A percentile compares a stretch with the other conserved stretches of the same genome.
These are phyloP conservation scores for Aspergillus flavus DNA, from an alignment of 2,329 filamentous ascomycete species.

Conservation along the genomic window DNA sequence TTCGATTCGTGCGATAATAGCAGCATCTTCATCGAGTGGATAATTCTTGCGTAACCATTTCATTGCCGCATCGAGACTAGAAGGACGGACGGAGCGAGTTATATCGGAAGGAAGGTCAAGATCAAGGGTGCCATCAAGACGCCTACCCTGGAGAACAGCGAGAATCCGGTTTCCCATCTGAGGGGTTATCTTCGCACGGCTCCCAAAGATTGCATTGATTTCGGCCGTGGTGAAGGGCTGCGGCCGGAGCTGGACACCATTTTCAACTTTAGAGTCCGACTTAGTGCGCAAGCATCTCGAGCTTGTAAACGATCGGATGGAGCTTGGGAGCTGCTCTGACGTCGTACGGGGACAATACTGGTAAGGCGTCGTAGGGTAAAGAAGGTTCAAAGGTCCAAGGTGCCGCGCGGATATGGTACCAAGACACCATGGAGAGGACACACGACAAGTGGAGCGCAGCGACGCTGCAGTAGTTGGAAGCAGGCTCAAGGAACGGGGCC, in stretches of 20 bases:
- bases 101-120: conserved; percentile 46
- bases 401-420: conserved; percentile 20
- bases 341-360: background rate
- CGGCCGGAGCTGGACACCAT: conserved; percentile 31
- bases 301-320: conserved; percentile 21
- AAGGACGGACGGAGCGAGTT: conserved; percentile 31
- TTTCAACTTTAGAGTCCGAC: conserved; percentile 23
- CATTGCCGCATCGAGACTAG: conserved; percentile 40
- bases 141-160: conserved; percentile 46
- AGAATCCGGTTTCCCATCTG: conserved; percentile 42
- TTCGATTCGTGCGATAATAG: conserved; percentile 49
- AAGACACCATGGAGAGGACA: conserved; percentile 23
- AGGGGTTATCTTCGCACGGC: conserved; percentile 27
- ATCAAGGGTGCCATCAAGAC: conserved; percentile 49
- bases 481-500: conserved; percentile 32
- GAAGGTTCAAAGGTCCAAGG: conserved; percentile 14
- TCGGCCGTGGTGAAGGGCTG: conserved; percentile 36
- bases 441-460: conserved; percentile 23
- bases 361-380: background rate
- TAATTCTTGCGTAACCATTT: conserved; percentile 46
- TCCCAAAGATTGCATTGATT: conserved; percentile 40
- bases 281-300: conserved; percentile 22
- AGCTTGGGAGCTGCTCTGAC: background rate
- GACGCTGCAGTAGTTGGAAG: conserved; percentile 21
- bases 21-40: conserved; percentile 52